phyloP scores from a whole-genome alignment of 2,329 filamentous ascomycete species.

The Penicillium sp. region DNA sequence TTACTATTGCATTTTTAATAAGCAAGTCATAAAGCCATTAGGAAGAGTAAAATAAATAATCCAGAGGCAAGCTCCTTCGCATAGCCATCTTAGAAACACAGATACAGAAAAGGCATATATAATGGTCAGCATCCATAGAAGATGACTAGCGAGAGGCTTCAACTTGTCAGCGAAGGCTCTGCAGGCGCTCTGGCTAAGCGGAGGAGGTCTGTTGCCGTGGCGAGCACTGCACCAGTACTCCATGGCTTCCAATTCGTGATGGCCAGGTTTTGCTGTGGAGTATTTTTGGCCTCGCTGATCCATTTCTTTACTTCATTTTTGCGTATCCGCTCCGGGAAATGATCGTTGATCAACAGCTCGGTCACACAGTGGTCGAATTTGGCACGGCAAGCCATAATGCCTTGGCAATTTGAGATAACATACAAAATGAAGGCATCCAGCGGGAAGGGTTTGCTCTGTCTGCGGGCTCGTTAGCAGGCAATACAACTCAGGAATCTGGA shows the following conservation, averaged over 20 bases:
- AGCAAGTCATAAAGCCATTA: too few relatives aligned
- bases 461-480: not conserved
- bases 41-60: too few relatives aligned
- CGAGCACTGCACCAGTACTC: not conserved
- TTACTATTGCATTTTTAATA: too few relatives aligned
- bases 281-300: not conserved
- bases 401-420: not conserved
- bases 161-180: not conserved
- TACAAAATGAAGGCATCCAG: not conserved
- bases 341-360: not conserved
- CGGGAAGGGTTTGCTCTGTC: not conserved
- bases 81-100: too few relatives aligned
- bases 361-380: not conserved
- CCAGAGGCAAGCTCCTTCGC: too few relatives aligned
- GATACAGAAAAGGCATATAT: too few relatives aligned
- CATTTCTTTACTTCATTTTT: not conserved
- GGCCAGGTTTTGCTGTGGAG: not conserved
- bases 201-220: not conserved
- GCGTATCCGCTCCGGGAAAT: not conserved
- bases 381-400: not conserved
- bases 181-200: not conserved
- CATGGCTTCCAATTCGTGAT: not conserved
- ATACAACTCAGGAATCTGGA: not conserved
- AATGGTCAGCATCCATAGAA: too few relatives aligned
- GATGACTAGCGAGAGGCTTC: too few relatives aligned